A percentile compares a stretch with the other conserved stretches of the same genome.
phyloP scores from a whole-genome alignment of 2,329 filamentous ascomycete genomes.

The Geosmithia flava region DNA sequence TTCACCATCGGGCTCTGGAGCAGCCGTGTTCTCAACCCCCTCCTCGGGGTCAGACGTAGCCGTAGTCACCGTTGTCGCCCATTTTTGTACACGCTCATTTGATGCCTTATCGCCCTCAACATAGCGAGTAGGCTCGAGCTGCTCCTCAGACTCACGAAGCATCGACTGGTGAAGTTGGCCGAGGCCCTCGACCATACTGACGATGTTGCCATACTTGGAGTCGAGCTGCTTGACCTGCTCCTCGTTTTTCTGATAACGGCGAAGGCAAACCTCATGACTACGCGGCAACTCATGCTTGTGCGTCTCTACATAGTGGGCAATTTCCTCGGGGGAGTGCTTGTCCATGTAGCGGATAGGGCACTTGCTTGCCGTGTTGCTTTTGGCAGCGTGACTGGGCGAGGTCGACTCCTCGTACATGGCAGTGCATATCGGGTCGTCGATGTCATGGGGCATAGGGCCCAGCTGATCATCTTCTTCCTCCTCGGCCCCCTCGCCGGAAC shows the following conservation, averaged over 20 bases:
- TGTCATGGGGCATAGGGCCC: slow-evolving; percentile 33
- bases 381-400: slow-evolving; percentile 36
- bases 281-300: slow-evolving; percentile 92
- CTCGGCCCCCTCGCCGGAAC: slow-evolving; percentile 10
- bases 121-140: slow-evolving; percentile 28
- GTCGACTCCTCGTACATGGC: slow-evolving; percentile 49
- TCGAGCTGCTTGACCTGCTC: slow-evolving; percentile 79
- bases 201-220: slow-evolving; percentile 84
- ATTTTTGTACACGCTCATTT: slow-evolving; percentile 67
- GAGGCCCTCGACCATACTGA: slow-evolving; percentile 87
- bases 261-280: slow-evolving; percentile 86
- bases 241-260: slow-evolving; percentile 78
- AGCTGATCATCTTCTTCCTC: slow-evolving; percentile 11
- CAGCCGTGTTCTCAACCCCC: slow-evolving; percentile 12
- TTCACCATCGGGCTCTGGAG: slow-evolving; percentile 14
- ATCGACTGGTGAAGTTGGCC: slow-evolving; percentile 81
- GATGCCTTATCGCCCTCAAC: slow-evolving; percentile 38
- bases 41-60: slow-evolving; percentile 26
- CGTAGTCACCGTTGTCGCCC: slow-evolving; percentile 67
- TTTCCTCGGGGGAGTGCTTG: slow-evolving; percentile 84
- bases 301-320: slow-evolving; percentile 85
- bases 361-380: slow-evolving; percentile 44
- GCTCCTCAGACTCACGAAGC: slow-evolving; percentile 46
- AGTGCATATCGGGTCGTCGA: slow-evolving; percentile 49
- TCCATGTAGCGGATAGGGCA: slow-evolving; percentile 91